Percentiles rank a stretch among this genome's conserved stretches.
Evolutionary conservation across 2,329 filamentous ascomycete species (phyloP).

Genomic region (Beauveria rudraprayagi): DNA sequence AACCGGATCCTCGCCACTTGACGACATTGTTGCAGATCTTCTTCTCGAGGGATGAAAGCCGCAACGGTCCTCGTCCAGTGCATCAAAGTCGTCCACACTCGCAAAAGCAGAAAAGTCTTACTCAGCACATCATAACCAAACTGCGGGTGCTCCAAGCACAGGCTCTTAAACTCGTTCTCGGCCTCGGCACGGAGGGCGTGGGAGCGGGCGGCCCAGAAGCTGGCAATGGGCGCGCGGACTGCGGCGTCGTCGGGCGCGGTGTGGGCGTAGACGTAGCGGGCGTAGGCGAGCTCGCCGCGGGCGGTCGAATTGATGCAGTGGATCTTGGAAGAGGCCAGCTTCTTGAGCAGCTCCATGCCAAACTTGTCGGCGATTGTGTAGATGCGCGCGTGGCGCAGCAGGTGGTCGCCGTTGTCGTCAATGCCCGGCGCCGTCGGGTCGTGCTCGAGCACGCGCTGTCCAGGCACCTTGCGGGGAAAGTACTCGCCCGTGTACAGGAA

Average conservation of each 20-base stretch:
- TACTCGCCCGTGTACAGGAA: slow-evolving; percentile 42
- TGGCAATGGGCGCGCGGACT: slow-evolving; percentile 77
- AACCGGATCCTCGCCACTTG: too few relatives aligned
- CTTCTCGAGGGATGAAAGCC: too few relatives aligned
- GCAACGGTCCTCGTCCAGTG: background rate
- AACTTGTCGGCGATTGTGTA: slow-evolving; percentile 85
- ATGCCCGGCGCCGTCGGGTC: slow-evolving; percentile 57
- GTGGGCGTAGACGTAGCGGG: slow-evolving; percentile 80
- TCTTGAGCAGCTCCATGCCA: slow-evolving; percentile 58
- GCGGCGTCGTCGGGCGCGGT: slow-evolving; percentile 60
- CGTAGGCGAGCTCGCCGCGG: slow-evolving; percentile 84
- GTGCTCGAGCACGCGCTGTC: slow-evolving; percentile 59
- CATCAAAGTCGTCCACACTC: background rate
- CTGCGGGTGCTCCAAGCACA: slow-evolving; percentile 84
- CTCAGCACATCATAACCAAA: slow-evolving; percentile 90
- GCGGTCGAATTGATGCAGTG: slow-evolving; percentile 84
- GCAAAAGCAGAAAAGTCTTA: slow-evolving; percentile 30
- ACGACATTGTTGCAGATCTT: too few relatives aligned
- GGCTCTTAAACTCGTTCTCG: slow-evolving; percentile 71
- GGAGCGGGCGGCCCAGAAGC: slow-evolving; percentile 77
- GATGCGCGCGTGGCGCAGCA: slow-evolving; percentile 81
- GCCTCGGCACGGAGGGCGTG: slow-evolving; percentile 80
- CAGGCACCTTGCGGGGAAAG: slow-evolving; percentile 61
- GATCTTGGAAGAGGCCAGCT: slow-evolving; percentile 79
- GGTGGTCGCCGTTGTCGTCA: slow-evolving; percentile 72